Conservation (phyloP, 176 grass and related monocot species). For the Saccharum officinarum region DNA sequence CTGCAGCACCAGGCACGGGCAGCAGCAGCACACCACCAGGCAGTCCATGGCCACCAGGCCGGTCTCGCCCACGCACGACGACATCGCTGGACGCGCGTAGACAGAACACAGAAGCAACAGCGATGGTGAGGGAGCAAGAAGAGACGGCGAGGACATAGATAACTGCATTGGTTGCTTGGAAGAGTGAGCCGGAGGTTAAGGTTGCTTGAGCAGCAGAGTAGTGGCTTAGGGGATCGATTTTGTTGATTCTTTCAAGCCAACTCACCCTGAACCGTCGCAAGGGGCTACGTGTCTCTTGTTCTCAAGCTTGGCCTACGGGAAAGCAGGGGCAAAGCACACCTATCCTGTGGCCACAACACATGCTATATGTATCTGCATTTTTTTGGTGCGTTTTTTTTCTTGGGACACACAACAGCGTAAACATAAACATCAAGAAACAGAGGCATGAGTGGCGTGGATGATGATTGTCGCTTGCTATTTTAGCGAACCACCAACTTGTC, state of each 20-base stretch:
- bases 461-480: neutral
- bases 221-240: conserved; percentile 55
- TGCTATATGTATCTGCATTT: neutral
- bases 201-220: conserved; percentile 53
- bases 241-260: conserved; percentile 67
- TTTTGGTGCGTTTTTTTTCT: neutral
- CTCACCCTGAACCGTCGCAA: conserved; percentile 19
- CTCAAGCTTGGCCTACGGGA: conserved; percentile 32
- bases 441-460: neutral
- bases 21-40: conserved; percentile 84
- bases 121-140: neutral
- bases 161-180: conserved; percentile 49
- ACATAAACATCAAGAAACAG: neutral
- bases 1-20: conserved; percentile 84
- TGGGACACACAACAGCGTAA: neutral
- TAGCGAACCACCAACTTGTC: neutral
- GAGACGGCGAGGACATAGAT: conserved; percentile 26
- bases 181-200: conserved; percentile 21
- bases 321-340: conserved; percentile 38
- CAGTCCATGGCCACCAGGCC: conserved; percentile 77
- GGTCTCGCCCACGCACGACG: conserved; percentile 44
- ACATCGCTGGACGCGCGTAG: neutral
- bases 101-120: neutral
- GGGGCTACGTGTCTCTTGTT: conserved; percentile 33
- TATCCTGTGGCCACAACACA: neutral